These are phyloP conservation scores for Arthrobotrys megalospora DNA, from an alignment of 2,329 filamentous ascomycete species.

Conservation along the genomic window DNA sequence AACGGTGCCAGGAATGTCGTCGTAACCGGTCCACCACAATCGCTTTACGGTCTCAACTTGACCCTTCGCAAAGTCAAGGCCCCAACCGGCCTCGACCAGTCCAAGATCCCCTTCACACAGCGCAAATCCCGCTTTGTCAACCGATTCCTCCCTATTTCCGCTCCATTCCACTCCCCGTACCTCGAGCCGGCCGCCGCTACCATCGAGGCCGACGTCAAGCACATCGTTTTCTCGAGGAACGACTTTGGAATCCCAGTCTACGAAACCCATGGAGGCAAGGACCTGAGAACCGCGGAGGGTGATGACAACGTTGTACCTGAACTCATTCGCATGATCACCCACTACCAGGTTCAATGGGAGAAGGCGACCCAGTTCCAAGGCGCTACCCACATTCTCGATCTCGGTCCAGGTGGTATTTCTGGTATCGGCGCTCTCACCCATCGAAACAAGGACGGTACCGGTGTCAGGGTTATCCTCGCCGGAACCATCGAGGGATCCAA, in stretches of 20 bases:
- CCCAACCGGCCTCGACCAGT: conserved; percentile 96
- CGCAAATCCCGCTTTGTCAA: conserved; percentile 97
- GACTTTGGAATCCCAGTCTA: conserved; percentile 87
- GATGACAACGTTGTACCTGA: conserved; percentile 78
- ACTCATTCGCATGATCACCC: conserved; percentile 92
- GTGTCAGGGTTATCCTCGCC: conserved; percentile 94
- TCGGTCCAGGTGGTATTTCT: conserved; percentile 95
- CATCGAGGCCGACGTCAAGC: conserved; percentile 88
- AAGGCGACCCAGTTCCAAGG: conserved; percentile 89
- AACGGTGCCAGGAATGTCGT: conserved; percentile 98
- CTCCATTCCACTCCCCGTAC: conserved; percentile 98
- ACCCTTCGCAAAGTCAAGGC: conserved; percentile 97
- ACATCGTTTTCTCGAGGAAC: conserved; percentile 79
- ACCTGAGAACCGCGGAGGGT: conserved; percentile 80
- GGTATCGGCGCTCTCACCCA: conserved; percentile 96
- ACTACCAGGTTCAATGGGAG: conserved; percentile 96
- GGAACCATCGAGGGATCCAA: conserved; percentile 93
- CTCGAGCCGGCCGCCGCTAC: conserved; percentile 84
- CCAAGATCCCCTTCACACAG: conserved; percentile 91
- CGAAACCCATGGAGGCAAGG: conserved; percentile 89
- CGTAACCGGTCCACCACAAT: conserved; percentile 94
- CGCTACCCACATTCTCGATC: conserved; percentile 95
- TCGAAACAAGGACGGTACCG: conserved; percentile 98
- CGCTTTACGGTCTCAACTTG: conserved; percentile 94
- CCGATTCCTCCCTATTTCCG: conserved; percentile 96